phyloP scores from a whole-genome alignment of 768 basidiomycete species.

The Suillus spraguei region DNA sequence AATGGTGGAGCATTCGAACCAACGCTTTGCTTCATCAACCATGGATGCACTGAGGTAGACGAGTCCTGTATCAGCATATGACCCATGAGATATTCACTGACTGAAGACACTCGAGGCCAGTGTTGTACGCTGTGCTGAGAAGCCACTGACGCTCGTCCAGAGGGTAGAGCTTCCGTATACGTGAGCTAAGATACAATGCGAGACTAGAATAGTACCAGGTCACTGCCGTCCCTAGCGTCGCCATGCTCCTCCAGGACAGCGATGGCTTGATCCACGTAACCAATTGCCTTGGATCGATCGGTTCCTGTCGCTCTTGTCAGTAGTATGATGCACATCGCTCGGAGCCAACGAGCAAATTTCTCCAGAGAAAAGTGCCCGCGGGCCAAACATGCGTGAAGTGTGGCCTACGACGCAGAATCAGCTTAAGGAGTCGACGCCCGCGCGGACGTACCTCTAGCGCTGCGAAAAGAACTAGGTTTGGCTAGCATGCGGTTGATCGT shows the following conservation, averaged over 20 bases:
- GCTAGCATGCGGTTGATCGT: conserved; percentile 10
- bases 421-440: not conserved
- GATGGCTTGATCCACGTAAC: conserved; percentile 80
- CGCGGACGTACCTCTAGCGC: conserved; percentile 64
- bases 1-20: conserved; percentile 81
- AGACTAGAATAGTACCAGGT: conserved; percentile 27
- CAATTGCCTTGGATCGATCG: conserved; percentile 75
- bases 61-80: conserved; percentile 17
- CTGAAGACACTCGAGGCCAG: conserved; percentile 85
- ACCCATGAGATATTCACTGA: conserved; percentile 41
- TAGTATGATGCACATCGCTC: conserved; percentile 82
- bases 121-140: conserved; percentile 81
- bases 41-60: conserved; percentile 55
- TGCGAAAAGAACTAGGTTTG: conserved; percentile 61
- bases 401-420: conserved; percentile 50
- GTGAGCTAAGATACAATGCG: conserved; percentile 13
- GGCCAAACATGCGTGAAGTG: conserved; percentile 72
- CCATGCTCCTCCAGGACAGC: conserved; percentile 69
- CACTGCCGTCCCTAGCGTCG: conserved; percentile 50
- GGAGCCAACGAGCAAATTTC: conserved; percentile 87
- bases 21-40: conserved; percentile 80
- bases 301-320: conserved; percentile 65
- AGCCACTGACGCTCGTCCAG: conserved; percentile 87
- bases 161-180: conserved; percentile 62
- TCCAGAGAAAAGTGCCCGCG: conserved; percentile 68